A percentile compares a stretch with the other conserved stretches of the same genome.
Evolutionary conservation across 306 rosid genomes (phyloP).

Genomic region (Cicer bijugum): DNA sequence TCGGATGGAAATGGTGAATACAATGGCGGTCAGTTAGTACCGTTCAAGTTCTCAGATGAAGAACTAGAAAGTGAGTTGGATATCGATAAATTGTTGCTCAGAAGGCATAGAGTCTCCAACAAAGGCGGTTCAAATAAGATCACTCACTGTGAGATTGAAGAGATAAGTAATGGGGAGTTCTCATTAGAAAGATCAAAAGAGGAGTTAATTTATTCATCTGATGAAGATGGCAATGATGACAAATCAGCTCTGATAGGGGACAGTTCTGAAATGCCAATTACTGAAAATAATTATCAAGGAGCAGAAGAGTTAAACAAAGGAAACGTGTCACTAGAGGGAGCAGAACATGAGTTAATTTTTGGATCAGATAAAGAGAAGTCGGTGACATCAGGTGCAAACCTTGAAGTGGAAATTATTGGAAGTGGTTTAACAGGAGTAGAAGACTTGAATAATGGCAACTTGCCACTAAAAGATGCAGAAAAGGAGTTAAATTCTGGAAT

Average conservation of each 20-base stretch:
- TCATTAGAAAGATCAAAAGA: slow-evolving; percentile 41
- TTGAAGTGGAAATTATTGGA: slow-evolving; percentile 44
- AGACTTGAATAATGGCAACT: slow-evolving; percentile 17
- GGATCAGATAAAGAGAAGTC: slow-evolving; percentile 36
- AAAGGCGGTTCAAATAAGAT: slow-evolving; percentile 51
- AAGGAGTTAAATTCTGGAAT: slow-evolving; percentile 23
- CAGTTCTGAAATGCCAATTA: slow-evolving; percentile 43
- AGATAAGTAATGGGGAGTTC: slow-evolving; percentile 40
- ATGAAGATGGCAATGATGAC: slow-evolving; percentile 42
- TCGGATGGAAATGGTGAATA: slow-evolving; percentile 42
- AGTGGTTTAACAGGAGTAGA: slow-evolving; percentile 33
- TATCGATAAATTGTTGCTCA: slow-evolving; percentile 44
- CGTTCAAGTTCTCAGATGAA: slow-evolving; percentile 48
- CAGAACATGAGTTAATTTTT: slow-evolving; percentile 22
- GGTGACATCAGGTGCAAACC: slow-evolving; percentile 33
- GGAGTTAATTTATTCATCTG: slow-evolving; percentile 10
- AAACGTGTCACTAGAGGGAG: slow-evolving; percentile 33
- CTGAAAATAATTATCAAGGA: slow-evolving; percentile 39
- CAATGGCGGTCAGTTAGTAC: slow-evolving; percentile 48
- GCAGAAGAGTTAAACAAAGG: slow-evolving; percentile 19
- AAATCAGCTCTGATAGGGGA: slow-evolving; percentile 41
- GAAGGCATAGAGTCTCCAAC: slow-evolving; percentile 51
- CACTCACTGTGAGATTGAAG: slow-evolving; percentile 54
- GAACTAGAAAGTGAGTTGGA: slow-evolving; percentile 50
- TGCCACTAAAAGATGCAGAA: slow-evolving; percentile 19